Conservation (phyloP, 148 eudicot genomes). For the Fallopia convolvulus region DNA sequence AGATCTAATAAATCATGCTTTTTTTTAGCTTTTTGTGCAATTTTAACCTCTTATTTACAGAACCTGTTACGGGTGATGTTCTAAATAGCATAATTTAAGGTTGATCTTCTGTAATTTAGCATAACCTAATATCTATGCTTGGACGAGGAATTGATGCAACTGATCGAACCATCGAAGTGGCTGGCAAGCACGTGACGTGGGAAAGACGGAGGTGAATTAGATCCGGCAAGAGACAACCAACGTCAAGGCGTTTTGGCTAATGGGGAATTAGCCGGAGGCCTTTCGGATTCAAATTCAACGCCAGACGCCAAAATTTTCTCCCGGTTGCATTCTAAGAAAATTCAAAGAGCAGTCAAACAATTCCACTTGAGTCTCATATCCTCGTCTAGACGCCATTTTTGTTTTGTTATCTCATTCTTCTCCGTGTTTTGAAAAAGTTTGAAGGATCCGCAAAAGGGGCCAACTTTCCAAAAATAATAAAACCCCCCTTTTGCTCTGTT, state of each 20-base stretch:
- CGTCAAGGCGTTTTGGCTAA: neutral
- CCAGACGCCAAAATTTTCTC: slow-evolving; percentile 6
- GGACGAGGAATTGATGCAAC: neutral
- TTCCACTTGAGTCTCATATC: neutral
- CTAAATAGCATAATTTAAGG: no score
- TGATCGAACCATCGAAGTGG: neutral
- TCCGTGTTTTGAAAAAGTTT: neutral
- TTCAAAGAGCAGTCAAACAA: slow-evolving; percentile 6
- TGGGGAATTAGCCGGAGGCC: neutral
- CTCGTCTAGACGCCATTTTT: neutral
- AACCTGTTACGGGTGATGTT: no score
- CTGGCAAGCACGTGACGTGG: slow-evolving; percentile 7
- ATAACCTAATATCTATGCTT: no score
- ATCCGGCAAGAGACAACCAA: neutral
- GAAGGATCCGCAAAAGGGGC: neutral
- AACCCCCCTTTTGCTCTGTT: neutral
- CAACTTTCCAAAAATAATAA: neutral
- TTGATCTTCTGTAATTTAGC: no score
- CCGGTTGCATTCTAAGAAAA: slow-evolving; percentile 4
- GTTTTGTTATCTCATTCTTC: neutral
- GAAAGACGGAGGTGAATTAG: neutral
- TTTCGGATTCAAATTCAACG: slow-evolving; percentile 1
- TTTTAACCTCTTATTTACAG: no score
- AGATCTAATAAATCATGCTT: no score
- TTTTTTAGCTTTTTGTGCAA: no score